Evolutionary conservation across 2,329 filamentous ascomycete genomes (phyloP).

Genomic region (Aspergillus caelatus): DNA sequence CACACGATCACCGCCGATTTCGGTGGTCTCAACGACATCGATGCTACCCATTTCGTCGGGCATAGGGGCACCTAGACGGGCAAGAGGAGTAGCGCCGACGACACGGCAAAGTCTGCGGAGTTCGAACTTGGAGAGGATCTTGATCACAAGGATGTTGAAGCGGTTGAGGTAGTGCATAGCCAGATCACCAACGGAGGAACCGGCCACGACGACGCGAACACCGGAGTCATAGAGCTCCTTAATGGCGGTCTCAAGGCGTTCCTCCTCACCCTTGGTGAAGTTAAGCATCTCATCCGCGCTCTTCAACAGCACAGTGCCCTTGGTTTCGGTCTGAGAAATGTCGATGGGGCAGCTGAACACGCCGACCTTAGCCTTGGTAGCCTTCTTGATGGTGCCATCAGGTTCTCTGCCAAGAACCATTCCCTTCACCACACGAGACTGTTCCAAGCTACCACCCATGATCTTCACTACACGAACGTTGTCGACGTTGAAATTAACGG

Average conservation of each 20-base stretch:
- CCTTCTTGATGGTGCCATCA: constrained; percentile 90
- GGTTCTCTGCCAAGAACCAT: constrained; percentile 98
- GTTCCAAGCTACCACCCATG: constrained; percentile 93
- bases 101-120: constrained; percentile 92
- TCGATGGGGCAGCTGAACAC: constrained; percentile 97
- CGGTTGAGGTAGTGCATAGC: constrained; percentile 98
- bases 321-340: constrained; percentile 94
- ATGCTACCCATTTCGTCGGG: constrained; percentile 98
- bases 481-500: constrained; percentile 95
- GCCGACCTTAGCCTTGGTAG: constrained; percentile 87
- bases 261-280: constrained; percentile 96
- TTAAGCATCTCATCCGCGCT: constrained; percentile 99
- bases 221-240: constrained; percentile 97
- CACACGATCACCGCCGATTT: constrained; percentile 96
- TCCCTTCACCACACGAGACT: constrained; percentile 91
- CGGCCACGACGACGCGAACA: constrained; percentile 86
- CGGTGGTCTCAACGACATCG: constrained; percentile 93
- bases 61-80: constrained; percentile 94
- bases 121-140: constrained; percentile 97
- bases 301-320: constrained; percentile 94
- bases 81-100: constrained; percentile 93
- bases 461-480: constrained; percentile 99
- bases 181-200: constrained; percentile 91
- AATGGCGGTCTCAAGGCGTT: constrained; percentile 84
- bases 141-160: constrained; percentile 93